Percentiles rank a stretch among this genome's conserved stretches.
These are phyloP conservation scores for Emergomyces pasteurianus DNA, from an alignment of 2,329 filamentous ascomycete genomes.

Conservation along the genomic window DNA sequence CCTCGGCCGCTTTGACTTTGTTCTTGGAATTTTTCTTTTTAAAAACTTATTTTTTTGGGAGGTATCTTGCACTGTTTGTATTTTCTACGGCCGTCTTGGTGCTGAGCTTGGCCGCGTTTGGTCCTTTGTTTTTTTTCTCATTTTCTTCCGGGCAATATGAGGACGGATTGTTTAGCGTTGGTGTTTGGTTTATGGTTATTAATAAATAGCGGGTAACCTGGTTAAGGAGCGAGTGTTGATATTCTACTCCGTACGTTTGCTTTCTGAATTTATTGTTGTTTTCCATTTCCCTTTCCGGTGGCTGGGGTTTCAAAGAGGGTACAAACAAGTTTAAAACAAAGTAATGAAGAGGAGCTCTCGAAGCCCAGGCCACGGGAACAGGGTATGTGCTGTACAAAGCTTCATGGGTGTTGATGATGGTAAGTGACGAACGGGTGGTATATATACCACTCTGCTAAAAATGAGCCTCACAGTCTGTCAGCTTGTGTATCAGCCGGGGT, in stretches of 20 bases:
- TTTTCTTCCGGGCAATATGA: neutral
- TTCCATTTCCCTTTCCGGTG: neutral
- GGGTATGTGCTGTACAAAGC: neutral
- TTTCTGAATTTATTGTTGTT: no score
- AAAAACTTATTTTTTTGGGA: neutral
- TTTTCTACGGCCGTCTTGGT: no score
- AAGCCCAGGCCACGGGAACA: neutral
- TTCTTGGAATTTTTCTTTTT: neutral
- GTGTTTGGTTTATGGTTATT: neutral
- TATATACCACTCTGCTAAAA: no score
- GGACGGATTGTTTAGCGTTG: neutral
- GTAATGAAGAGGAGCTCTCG: neutral
- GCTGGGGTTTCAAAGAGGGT: neutral
- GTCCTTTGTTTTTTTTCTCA: slow-evolving; percentile 23
- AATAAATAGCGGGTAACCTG: no score
- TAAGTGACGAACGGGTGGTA: no score
- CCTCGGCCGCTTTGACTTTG: neutral
- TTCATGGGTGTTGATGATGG: neutral
- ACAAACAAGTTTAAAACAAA: neutral
- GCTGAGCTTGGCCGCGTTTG: slow-evolving; percentile 11
- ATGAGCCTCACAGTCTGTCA: neutral
- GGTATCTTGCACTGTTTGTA: neutral
- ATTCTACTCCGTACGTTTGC: neutral
- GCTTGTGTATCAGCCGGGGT: neutral
- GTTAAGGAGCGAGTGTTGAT: neutral